Base-by-base conservation (phyloP, 768 basidiomycete genomes). In the Pleurotus platypus region DNA sequence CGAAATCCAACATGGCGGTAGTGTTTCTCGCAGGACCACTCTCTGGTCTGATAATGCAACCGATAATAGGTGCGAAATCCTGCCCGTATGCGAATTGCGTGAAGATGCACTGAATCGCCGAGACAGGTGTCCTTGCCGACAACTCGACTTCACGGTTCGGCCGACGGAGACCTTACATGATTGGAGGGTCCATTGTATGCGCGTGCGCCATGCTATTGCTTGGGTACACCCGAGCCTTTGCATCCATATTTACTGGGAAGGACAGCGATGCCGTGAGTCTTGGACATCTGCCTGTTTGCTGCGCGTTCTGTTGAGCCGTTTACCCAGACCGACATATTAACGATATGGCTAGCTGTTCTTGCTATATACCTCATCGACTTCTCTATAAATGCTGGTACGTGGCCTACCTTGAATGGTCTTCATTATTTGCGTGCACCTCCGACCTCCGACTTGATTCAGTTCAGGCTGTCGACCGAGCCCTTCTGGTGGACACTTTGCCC, bases 1-100 rank as follows among this genome's bases (percentile, higher is more conserved):
- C 88, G 2, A 96, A 93, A 70, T 87, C 90, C 2, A 78, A 80
- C 59, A 92, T 97, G 85, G 88, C 94, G 0, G 77, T 92, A 18
- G 95, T 97, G 9, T 94, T 98, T 68, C 79, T 96, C 46, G 95
- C 95, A 2, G 95, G 94, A 0, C 95, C 93, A 1, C 73, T 95
- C 5, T 92, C 90, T 0, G 95, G 94, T 2, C 80, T 98, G 18
- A 76, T 98, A 46, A 89, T 96, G 62, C 95, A 98, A 66, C 96
- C 94, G 1, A 68, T 95, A 43, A 92, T 96, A 63, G 91, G 92
- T 83, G 59, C 40, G 67, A 53, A 12, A 12, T n/a, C 15, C n/a
- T 49, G 1, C 9, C 46, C 35, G 18, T 16, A 48, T 59, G 40
- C 54, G 53, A 30, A 26, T 26, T 26, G 24, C 24, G 5, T 26